These are phyloP conservation scores for Syzygium aromaticum DNA, from an alignment of 345 rosid genomes.

Conservation along the genomic window DNA sequence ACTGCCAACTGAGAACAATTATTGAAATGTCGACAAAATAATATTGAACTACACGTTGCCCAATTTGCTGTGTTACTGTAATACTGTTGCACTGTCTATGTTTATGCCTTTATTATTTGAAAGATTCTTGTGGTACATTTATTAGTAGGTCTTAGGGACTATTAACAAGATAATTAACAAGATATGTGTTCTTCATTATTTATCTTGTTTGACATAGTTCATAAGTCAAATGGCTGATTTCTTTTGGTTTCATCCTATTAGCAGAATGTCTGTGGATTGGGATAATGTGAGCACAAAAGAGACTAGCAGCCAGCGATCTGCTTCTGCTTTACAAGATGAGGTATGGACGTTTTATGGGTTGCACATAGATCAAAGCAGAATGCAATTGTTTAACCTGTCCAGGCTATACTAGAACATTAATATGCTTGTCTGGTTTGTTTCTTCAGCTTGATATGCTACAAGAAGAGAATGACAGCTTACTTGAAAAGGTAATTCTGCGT, in stretches of 20 bases:
- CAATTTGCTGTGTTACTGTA: background rate
- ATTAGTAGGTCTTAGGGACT: background rate
- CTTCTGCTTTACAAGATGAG: conserved; percentile 82
- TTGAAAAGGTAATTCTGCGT: conserved; percentile 9
- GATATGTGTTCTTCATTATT: background rate
- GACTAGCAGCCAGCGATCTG: conserved; percentile 37
- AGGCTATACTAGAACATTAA: background rate
- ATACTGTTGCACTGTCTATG: background rate
- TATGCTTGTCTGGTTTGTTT: conserved; percentile 1
- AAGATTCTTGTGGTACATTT: background rate
- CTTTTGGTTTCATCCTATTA: background rate
- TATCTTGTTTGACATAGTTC: background rate
- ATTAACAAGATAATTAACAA: background rate
- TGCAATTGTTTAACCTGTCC: background rate
- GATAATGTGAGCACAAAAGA: conserved; percentile 49
- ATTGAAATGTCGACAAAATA: background rate
- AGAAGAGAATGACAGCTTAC: conserved; percentile 16
- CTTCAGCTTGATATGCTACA: conserved; percentile 52
- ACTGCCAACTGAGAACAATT: background rate
- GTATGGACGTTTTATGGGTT: conserved; percentile 17
- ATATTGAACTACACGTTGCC: background rate
- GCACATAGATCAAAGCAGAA: background rate
- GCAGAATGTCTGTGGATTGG: conserved; percentile 46
- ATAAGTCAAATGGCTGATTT: background rate
- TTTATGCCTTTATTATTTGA: background rate